phyloP scores from a whole-genome alignment of 129 eudicot species.

The Saussurea involucrata region DNA sequence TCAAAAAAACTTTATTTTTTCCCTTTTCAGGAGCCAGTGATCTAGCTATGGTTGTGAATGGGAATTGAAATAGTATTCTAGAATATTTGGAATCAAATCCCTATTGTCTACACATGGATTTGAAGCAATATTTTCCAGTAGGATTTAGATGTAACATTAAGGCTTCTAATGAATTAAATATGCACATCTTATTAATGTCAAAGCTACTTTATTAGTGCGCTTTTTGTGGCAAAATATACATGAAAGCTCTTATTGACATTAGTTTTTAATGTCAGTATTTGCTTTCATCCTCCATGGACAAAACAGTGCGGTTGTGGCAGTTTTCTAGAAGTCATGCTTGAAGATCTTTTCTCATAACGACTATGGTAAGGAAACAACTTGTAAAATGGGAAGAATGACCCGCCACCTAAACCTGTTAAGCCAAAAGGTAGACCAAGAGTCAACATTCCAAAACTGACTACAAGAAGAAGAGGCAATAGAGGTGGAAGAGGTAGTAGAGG shows the following conservation, averaged over 20 bases:
- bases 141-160: neutral
- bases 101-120: neutral
- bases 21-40: neutral
- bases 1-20: neutral
- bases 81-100: neutral
- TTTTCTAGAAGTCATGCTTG: conserved; percentile 81
- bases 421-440: too few species aligned
- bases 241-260: neutral
- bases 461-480: too few species aligned
- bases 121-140: neutral
- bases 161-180: neutral
- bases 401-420: too few species aligned
- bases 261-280: conserved; percentile 55
- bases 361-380: conserved; percentile 55
- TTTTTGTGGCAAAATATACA: neutral
- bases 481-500: too few species aligned
- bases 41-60: neutral
- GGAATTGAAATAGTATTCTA: neutral
- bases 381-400: too few species aligned
- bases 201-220: too few species aligned
- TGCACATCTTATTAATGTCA: neutral
- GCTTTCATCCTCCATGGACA: conserved; percentile 99
- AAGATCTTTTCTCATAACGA: conserved; percentile 96
- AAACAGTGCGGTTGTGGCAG: conserved; percentile 95
- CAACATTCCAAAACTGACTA: too few species aligned